Conservation (phyloP, 805 yeast genomes). For the Candida fluviatilis region DNA sequence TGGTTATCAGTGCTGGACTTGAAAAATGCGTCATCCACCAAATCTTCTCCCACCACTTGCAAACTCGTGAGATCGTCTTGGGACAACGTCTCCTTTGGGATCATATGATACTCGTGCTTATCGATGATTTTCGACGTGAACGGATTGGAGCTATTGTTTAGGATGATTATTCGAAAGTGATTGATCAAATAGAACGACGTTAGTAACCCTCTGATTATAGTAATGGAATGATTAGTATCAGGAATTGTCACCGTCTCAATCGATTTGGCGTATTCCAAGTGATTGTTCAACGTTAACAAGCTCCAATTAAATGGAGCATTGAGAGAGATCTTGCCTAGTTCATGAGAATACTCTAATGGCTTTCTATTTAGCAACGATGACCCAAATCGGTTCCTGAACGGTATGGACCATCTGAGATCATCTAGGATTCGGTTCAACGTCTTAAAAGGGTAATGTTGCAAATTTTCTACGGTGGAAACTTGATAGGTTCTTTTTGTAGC, state of each 20-base stretch:
- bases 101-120: constrained; percentile 35
- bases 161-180: constrained; percentile 29
- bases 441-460: constrained; percentile 41
- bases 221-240: constrained; percentile 15
- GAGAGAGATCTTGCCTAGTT: constrained; percentile 12
- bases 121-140: constrained; percentile 14
- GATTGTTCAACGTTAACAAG: constrained; percentile 33
- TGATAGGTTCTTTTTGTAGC: not conserved
- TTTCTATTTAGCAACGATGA: constrained; percentile 21
- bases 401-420: constrained; percentile 45
- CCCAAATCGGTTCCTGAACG: constrained; percentile 12
- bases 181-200: constrained; percentile 10
- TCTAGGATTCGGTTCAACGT: constrained; percentile 66
- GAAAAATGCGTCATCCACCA: constrained; percentile 34
- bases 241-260: constrained; percentile 16
- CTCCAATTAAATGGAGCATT: constrained; percentile 11
- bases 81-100: constrained; percentile 21
- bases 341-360: constrained; percentile 36
- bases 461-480: not conserved
- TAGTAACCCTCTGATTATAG: constrained; percentile 29
- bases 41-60: constrained; percentile 6
- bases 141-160: constrained; percentile 20
- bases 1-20: constrained; percentile 23
- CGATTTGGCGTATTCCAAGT: constrained; percentile 29
- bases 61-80: constrained; percentile 24